phyloP scores from a whole-genome alignment of 805 yeast species.

The Yarrowia porcina region DNA sequence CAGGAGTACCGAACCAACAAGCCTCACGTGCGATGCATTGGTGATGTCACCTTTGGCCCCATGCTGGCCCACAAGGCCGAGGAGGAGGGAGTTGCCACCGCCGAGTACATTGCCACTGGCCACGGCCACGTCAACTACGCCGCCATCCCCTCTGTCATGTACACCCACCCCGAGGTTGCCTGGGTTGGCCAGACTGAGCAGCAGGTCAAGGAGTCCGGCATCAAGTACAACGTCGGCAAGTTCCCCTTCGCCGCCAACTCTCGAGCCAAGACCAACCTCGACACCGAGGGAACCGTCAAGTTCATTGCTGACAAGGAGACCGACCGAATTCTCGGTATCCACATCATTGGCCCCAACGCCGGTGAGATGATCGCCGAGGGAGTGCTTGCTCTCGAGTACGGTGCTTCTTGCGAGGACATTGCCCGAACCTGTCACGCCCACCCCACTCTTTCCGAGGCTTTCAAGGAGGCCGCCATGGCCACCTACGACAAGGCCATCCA shows the following conservation, averaged over 20 bases:
- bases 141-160: conserved; percentile 98
- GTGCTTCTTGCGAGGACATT: conserved; percentile 96
- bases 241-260: conserved; percentile 99
- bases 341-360: conserved; percentile 96
- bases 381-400: conserved; percentile 95
- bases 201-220: conserved; percentile 88
- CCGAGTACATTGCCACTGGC: conserved; percentile 86
- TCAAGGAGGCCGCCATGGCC: conserved; percentile 95
- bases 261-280: conserved; percentile 97
- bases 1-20: conserved; percentile 87
- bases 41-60: conserved; percentile 97
- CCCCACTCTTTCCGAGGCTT: conserved; percentile 96
- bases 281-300: conserved; percentile 97
- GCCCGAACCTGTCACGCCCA: conserved; percentile 98
- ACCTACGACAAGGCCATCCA: conserved; percentile 90
- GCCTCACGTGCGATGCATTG: conserved; percentile 94
- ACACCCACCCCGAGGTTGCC: conserved; percentile 98
- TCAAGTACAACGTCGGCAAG: conserved; percentile 90
- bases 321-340: conserved; percentile 93
- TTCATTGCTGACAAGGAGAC: conserved; percentile 95
- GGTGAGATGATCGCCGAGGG: conserved; percentile 99
- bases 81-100: conserved; percentile 99
- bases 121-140: conserved; percentile 98
- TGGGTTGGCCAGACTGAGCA: conserved; percentile 98
- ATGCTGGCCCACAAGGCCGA: conserved; percentile 99